These are phyloP conservation scores for Chalciporus piperatus DNA, from an alignment of 768 basidiomycete genomes.

Conservation along the genomic window DNA sequence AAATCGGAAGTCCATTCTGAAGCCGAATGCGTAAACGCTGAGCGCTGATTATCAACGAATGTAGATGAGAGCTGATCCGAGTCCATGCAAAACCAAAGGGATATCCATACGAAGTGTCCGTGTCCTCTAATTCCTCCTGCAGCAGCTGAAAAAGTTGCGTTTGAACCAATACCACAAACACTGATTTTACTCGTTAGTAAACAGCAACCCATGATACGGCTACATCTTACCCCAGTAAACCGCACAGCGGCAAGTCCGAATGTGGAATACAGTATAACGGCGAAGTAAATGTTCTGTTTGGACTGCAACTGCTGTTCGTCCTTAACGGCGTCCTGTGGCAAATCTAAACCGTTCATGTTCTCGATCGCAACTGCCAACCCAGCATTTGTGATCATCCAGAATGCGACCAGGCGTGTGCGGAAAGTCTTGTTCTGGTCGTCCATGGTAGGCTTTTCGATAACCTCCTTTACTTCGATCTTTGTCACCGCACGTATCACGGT, in stretches of 20 bases:
- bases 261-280: conserved; percentile 76
- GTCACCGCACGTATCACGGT: conserved; percentile 86
- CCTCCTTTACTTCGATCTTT: conserved; percentile 65
- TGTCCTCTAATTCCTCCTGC: conserved; percentile 60
- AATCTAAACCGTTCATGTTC: conserved; percentile 64
- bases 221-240: conserved; percentile 65
- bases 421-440: conserved; percentile 92
- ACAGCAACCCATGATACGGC: background rate
- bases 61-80: conserved; percentile 30
- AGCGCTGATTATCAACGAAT: conserved; percentile 26
- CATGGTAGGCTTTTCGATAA: conserved; percentile 72
- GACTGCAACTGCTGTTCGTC: conserved; percentile 40
- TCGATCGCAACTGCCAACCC: conserved; percentile 70
- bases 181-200: conserved; percentile 36
- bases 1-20: conserved; percentile 23
- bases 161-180: conserved; percentile 82
- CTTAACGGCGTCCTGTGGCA: conserved; percentile 31
- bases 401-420: conserved; percentile 81
- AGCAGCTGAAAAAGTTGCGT: conserved; percentile 79
- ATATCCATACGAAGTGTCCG: conserved; percentile 9
- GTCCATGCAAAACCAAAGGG: conserved; percentile 25
- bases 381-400: conserved; percentile 79
- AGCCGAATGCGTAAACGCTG: conserved; percentile 12
- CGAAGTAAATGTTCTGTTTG: conserved; percentile 68
- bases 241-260: conserved; percentile 70